Evolutionary conservation across 257 asterid species (phyloP), one percentile per base, ranked within the genome.

Genomic region (Oldenlandia corymbosa): DNA sequence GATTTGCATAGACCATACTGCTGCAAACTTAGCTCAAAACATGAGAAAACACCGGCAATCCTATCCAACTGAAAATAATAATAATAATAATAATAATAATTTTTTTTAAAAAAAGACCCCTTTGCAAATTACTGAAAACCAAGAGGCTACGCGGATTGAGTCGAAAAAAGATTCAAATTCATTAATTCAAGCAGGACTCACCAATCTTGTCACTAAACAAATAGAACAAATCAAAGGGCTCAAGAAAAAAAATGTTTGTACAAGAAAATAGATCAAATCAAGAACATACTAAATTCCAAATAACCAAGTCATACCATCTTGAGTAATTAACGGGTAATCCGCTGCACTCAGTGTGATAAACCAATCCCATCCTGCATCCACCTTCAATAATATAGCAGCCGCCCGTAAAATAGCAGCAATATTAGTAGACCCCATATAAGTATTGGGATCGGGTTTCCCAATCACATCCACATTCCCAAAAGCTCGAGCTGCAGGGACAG

Each of bases 351-450:
- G 87, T 52, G 94, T 85, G 56, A 93, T 75, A 75, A 93, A 90
- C 99, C 99, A 93, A 78, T 90, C 96, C 99, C 97, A 93, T 41
- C 88, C 87, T 50, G 43, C 79, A 67, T 84, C 96, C 77, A 85
- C 58, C 85, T 85, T 93, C 86, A 93, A 70, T 81, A 85, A 77
- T 81, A 90, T 77, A 0, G 99, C 85, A 18, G 79, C 91, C 7
- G 94, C 96, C 80, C 99, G 84, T 72, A 93, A 56, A 66, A 81
- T 65, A 24, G 97, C 92, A 12, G 96, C 99, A 24, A 93, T 71
- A 67, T 87, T 81, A 2, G 95, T 85, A 51, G 95, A 85, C 24
- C 97, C 97, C 97, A 93, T 90, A 73, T 80, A 85, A 21, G 99
- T 90, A 58, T 78, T 83, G 18, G 97, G 95, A 85, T 93, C 99